Conservation (phyloP, 2,329 filamentous ascomycete species). For the Blastomyces emzantsi region DNA sequence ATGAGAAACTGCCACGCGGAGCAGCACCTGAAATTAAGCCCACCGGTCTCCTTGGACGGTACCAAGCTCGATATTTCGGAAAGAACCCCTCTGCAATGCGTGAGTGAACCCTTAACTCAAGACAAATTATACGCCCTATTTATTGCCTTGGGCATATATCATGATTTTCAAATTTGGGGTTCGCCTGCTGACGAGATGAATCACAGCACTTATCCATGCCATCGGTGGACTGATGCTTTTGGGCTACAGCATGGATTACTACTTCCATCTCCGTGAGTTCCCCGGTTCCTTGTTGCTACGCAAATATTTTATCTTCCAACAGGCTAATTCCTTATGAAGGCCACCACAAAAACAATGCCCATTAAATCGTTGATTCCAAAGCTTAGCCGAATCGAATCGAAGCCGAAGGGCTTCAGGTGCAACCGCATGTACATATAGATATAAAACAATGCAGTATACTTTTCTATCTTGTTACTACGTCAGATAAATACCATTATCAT, state of each 20-base stretch:
- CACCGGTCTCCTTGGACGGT: constrained; percentile 75
- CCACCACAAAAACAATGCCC: constrained; percentile 99
- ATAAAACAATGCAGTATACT: constrained; percentile 21
- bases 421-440: constrained; percentile 28
- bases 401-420: background rate
- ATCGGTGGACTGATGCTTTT: constrained; percentile 68
- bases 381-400: background rate
- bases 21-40: constrained; percentile 73
- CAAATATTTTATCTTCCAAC: background rate
- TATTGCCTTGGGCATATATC: background rate
- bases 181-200: constrained; percentile 7
- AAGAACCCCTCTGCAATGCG: constrained; percentile 83
- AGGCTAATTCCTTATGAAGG: constrained; percentile 46
- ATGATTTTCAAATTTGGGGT: background rate
- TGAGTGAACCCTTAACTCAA: constrained; percentile 46
- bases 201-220: constrained; percentile 74
- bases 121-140: background rate
- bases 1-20: constrained; percentile 95
- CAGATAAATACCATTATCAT: background rate
- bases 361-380: constrained; percentile 50
- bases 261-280: constrained; percentile 95
- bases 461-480: constrained; percentile 10
- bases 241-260: constrained; percentile 98
- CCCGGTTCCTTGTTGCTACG: background rate
- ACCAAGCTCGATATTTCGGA: constrained; percentile 83